Conservation (phyloP, 2,329 filamentous ascomycete species). For the Simplicillium sp. region DNA sequence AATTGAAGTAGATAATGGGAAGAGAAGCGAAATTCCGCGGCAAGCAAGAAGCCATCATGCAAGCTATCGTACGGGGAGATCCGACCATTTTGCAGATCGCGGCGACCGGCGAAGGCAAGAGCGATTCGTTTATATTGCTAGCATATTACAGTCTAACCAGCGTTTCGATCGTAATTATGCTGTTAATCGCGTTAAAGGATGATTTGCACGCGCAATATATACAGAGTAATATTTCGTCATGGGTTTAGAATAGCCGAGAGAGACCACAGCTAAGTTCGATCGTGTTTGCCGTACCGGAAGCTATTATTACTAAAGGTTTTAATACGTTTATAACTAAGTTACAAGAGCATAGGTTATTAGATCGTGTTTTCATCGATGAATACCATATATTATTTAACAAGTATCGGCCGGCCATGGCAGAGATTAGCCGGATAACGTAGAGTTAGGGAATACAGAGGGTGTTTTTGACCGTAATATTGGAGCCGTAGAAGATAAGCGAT, state of each 20-base stretch:
- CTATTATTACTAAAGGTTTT: slow-evolving; percentile 1
- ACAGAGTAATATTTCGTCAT: neutral
- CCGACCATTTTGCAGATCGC: slow-evolving; percentile 8
- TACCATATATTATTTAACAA: slow-evolving; percentile 5
- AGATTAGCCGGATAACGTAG: neutral
- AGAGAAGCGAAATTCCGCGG: slow-evolving; percentile 2
- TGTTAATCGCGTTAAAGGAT: slow-evolving; percentile 3
- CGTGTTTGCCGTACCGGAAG: slow-evolving; percentile 1
- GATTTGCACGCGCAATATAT: slow-evolving; percentile 5
- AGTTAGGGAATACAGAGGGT: slow-evolving; percentile 4
- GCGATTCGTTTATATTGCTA: slow-evolving; percentile 10
- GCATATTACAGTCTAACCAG: slow-evolving; percentile 4
- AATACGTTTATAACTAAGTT: slow-evolving; percentile 4
- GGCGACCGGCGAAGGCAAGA: slow-evolving; percentile 9
- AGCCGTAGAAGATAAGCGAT: neutral
- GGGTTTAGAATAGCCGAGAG: slow-evolving; percentile 1
- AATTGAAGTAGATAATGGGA: slow-evolving; percentile 7
- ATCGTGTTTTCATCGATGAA: slow-evolving; percentile 6
- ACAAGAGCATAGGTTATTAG: neutral
- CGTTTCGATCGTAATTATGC: slow-evolving; percentile 6
- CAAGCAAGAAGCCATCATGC: slow-evolving; percentile 5
- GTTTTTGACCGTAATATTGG: slow-evolving; percentile 6
- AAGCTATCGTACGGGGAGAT: slow-evolving; percentile 2
- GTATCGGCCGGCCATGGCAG: slow-evolving; percentile 2
- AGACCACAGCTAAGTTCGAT: neutral